phyloP scores from a whole-genome alignment of 2,329 filamentous ascomycete genomes.

The Chaetomium sp. region DNA sequence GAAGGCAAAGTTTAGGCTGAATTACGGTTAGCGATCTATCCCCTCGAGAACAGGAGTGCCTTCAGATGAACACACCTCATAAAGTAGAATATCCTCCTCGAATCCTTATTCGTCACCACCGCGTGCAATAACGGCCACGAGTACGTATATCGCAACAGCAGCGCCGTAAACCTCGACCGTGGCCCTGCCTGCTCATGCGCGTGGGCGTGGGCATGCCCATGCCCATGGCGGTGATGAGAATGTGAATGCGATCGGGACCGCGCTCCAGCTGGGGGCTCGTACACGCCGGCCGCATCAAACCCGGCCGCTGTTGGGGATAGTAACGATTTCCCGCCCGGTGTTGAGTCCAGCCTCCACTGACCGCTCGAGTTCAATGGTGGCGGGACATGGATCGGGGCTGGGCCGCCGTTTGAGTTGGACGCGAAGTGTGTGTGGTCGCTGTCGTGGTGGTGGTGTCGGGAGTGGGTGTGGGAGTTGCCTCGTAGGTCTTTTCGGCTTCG shows the following conservation, averaged over 20 bases:
- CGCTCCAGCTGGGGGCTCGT: conserved; percentile 25
- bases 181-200: conserved; percentile 34
- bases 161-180: conserved; percentile 63
- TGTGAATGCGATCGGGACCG: conserved; percentile 14
- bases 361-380: conserved; percentile 30
- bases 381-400: conserved; percentile 31
- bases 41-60: too few relatives aligned
- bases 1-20: conserved; percentile 86
- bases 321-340: conserved; percentile 36
- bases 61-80: conserved; percentile 60
- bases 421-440: conserved; percentile 28
- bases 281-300: conserved; percentile 26
- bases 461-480: conserved; percentile 22
- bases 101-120: conserved; percentile 86
- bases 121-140: conserved; percentile 74
- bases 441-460: conserved; percentile 27
- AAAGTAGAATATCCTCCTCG: conserved; percentile 93
- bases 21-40: conserved; percentile 8
- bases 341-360: conserved; percentile 37
- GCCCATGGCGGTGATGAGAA: not conserved
- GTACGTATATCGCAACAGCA: conserved; percentile 63
- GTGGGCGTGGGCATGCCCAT: not conserved
- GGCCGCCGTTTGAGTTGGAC: conserved; percentile 29
- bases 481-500: conserved; percentile 16
- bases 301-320: conserved; percentile 27